Conservation (phyloP, 306 rosid genomes). For the Datisca glomerata region DNA sequence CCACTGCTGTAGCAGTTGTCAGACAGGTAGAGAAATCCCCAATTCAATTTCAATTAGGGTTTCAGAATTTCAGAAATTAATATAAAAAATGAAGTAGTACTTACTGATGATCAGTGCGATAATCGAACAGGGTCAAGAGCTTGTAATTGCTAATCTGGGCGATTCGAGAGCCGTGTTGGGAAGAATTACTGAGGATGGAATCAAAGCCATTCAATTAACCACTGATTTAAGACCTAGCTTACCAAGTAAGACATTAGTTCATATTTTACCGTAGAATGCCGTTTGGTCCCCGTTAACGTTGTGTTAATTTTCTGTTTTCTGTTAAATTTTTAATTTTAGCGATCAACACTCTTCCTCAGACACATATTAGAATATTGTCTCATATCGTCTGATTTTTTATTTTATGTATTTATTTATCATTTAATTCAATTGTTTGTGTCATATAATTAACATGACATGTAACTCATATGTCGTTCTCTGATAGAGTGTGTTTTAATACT, state of each 20-base stretch:
- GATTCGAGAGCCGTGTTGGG: slow-evolving; percentile 80
- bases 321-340: no score
- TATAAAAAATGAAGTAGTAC: not conserved
- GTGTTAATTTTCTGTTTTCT: no score
- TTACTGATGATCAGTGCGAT: slow-evolving; percentile 54
- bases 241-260: slow-evolving; percentile 43
- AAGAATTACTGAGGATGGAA: slow-evolving; percentile 29
- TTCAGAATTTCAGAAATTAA: not conserved
- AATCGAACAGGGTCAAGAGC: slow-evolving; percentile 49
- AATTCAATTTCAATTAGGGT: not conserved
- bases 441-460: no score
- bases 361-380: no score
- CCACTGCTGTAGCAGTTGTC: slow-evolving; percentile 49
- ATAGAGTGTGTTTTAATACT: no score
- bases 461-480: no score
- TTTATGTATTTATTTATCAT: no score
- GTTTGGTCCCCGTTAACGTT: no score
- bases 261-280: no score
- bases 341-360: no score
- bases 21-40: slow-evolving; percentile 30
- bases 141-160: slow-evolving; percentile 63
- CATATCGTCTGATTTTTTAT: no score
- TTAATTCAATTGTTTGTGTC: no score
- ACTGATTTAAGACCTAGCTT: slow-evolving; percentile 65
- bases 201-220: slow-evolving; percentile 45